Conservation (phyloP, 1,284 basidiomycete species). For the Ganoderma lucidum region DNA sequence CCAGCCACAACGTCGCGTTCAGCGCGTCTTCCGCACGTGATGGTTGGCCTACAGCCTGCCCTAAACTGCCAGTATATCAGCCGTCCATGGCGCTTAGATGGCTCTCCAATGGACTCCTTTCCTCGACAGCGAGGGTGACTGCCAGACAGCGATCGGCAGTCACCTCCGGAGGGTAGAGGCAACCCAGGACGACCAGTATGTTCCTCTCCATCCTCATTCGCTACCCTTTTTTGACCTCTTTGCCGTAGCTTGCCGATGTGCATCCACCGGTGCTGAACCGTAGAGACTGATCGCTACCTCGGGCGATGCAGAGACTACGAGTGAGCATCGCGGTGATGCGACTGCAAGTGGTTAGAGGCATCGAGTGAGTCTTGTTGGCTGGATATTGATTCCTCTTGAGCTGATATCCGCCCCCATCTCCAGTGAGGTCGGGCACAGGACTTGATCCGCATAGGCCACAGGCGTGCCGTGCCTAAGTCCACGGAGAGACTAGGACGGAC, state of each 20-base stretch:
- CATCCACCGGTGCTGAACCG: not conserved
- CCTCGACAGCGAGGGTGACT: conserved; percentile 13
- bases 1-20: conserved; percentile 15
- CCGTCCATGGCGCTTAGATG: not conserved
- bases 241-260: not conserved
- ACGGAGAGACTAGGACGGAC: conserved; percentile 11
- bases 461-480: conserved; percentile 14
- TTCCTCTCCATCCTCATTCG: not conserved
- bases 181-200: conserved; percentile 13
- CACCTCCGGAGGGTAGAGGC: conserved; percentile 8
- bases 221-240: not conserved
- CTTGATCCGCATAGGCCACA: conserved; percentile 7
- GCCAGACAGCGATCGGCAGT: conserved; percentile 12
- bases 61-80: conserved; percentile 21
- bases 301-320: conserved; percentile 2
- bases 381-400: not conserved
- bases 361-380: not conserved
- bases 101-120: conserved; percentile 32
- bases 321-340: conserved; percentile 11
- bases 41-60: conserved; percentile 16
- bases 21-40: conserved; percentile 22
- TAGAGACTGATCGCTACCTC: not conserved
- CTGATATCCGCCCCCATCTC: not conserved
- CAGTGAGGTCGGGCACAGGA: conserved; percentile 25
- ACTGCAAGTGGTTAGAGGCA: conserved; percentile 7